phyloP scores from a whole-genome alignment of 2,329 filamentous ascomycete genomes.

The Colletotrichum sp. region DNA sequence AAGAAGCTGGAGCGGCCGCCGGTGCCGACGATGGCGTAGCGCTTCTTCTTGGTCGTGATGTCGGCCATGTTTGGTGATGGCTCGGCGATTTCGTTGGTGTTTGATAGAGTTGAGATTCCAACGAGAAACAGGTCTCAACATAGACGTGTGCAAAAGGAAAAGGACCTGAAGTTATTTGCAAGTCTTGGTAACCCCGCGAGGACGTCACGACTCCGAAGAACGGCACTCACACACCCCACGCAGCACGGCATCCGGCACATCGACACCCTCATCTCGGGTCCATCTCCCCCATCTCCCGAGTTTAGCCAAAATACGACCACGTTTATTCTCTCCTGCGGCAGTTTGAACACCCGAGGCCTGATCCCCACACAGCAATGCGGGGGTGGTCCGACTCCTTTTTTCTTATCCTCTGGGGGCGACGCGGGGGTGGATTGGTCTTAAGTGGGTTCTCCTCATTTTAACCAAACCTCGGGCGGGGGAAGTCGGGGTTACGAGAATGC shows the following conservation, averaged over 20 bases:
- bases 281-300: constrained; percentile 1
- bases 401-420: not conserved
- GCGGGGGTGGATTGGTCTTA: not conserved
- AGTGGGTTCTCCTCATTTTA: not conserved
- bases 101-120: not conserved
- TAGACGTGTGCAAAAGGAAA: not conserved
- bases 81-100: not conserved
- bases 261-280: not conserved
- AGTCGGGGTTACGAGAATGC: not conserved
- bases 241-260: not conserved
- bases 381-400: not conserved
- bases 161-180: not conserved
- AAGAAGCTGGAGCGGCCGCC: constrained; percentile 66
- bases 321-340: not conserved
- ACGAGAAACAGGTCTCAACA: not conserved
- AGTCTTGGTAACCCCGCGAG: not conserved
- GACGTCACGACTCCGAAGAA: not conserved
- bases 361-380: constrained; percentile 4
- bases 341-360: not conserved
- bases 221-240: not conserved
- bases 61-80: not conserved
- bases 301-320: not conserved
- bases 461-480: not conserved
- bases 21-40: constrained; percentile 63
- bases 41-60: constrained; percentile 33